phyloP scores from a whole-genome alignment of 2,329 filamentous ascomycete species.

The Aureobasidium pullulans region DNA sequence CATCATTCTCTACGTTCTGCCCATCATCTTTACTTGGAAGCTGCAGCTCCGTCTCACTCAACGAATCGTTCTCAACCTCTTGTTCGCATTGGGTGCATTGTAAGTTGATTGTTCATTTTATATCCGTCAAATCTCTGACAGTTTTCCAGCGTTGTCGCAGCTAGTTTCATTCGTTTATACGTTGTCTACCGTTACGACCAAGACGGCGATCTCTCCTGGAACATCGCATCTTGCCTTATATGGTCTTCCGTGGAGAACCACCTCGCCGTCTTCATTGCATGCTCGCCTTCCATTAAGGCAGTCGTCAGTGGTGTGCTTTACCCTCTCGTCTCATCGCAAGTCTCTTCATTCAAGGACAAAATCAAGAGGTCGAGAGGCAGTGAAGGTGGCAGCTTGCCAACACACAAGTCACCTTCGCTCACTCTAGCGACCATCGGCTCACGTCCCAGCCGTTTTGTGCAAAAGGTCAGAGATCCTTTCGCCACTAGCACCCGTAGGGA shows the following conservation, averaged over 20 bases:
- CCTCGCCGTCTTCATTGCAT: slow-evolving; percentile 30
- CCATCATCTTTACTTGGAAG: slow-evolving; percentile 31
- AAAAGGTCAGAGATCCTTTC: slow-evolving; percentile 12
- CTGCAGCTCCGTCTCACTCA: slow-evolving; percentile 27
- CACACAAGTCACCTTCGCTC: slow-evolving; percentile 9
- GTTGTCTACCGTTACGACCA: slow-evolving; percentile 23
- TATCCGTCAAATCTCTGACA: background rate
- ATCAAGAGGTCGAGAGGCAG: slow-evolving; percentile 6
- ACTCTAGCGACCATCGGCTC: slow-evolving; percentile 9
- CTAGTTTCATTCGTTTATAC: slow-evolving; percentile 23
- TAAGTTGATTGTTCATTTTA: slow-evolving; percentile 15
- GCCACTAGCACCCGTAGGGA: slow-evolving; percentile 2
- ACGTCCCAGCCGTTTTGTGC: slow-evolving; percentile 6
- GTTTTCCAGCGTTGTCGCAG: slow-evolving; percentile 23
- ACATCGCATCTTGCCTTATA: slow-evolving; percentile 25
- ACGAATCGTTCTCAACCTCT: slow-evolving; percentile 27
- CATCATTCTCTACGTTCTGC: slow-evolving; percentile 31
- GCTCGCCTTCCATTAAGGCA: slow-evolving; percentile 28
- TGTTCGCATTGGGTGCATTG: slow-evolving; percentile 29
- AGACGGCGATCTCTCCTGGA: slow-evolving; percentile 18
- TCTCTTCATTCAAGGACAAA: slow-evolving; percentile 11
- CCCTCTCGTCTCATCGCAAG: slow-evolving; percentile 5
- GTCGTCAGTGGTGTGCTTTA: slow-evolving; percentile 11
- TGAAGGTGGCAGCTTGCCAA: slow-evolving; percentile 1
- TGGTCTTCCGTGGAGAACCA: slow-evolving; percentile 32